A percentile compares a stretch with the other conserved stretches of the same genome.
Evolutionary conservation across 2,329 filamentous ascomycete species (phyloP).

Genomic region (Capronia americana): DNA sequence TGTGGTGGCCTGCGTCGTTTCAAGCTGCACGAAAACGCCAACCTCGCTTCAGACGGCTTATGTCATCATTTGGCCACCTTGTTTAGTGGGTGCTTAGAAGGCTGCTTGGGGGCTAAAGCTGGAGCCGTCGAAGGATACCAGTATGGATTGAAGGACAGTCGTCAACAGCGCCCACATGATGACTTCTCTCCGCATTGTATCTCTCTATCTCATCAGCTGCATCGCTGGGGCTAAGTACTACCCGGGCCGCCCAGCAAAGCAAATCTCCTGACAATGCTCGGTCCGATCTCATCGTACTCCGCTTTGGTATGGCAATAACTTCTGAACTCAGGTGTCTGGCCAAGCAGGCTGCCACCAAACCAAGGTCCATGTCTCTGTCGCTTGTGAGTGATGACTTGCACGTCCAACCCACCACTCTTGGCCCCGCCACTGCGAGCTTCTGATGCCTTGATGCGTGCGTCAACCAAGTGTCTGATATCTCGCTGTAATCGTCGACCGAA

Average conservation of each 20-base stretch:
- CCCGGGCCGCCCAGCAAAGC: conserved; percentile 91
- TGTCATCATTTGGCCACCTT: neutral
- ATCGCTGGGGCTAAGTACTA: conserved; percentile 47
- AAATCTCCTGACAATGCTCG: conserved; percentile 93
- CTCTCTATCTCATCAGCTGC: conserved; percentile 13
- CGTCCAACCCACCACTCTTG: conserved; percentile 90
- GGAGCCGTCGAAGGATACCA: neutral
- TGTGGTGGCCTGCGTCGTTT: neutral
- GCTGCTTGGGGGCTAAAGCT: neutral
- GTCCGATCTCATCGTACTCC: conserved; percentile 93
- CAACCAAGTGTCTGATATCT: conserved; percentile 95
- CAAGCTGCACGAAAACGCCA: neutral
- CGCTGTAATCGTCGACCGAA: conserved; percentile 95
- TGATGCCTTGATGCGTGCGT: conserved; percentile 88
- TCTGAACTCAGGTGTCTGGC: conserved; percentile 96
- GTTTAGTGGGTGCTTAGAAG: neutral
- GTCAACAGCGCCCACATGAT: neutral
- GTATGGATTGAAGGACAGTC: neutral
- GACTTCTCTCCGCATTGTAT: neutral
- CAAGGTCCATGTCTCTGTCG: conserved; percentile 95
- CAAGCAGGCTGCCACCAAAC: conserved; percentile 96
- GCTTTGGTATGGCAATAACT: conserved; percentile 96
- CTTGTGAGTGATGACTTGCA: conserved; percentile 97
- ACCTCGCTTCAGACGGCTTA: neutral
- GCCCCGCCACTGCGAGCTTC: conserved; percentile 91